Evolutionary conservation across 1,284 basidiomycete genomes (phyloP).

Genomic region (Ganoderma sp.): DNA sequence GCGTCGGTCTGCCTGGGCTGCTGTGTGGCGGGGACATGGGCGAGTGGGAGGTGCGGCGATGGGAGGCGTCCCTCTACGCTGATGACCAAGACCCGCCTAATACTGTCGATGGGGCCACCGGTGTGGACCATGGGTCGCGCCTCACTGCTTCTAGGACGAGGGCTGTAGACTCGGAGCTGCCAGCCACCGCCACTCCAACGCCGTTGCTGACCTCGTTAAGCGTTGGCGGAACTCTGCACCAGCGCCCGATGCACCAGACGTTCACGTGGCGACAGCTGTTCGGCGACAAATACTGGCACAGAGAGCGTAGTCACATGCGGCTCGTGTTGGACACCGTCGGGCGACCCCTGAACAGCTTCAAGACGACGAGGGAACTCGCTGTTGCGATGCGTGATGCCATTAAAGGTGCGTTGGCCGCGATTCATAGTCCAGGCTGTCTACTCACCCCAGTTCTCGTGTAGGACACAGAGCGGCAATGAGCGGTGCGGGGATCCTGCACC

Average conservation of each 20-base stretch:
- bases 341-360: constrained; percentile 20
- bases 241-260: constrained; percentile 15
- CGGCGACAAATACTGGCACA: neutral
- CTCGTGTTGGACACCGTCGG: constrained; percentile 25
- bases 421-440: neutral
- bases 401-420: constrained; percentile 13
- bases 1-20: constrained; percentile 10
- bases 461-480: constrained; percentile 16
- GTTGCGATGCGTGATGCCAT: constrained; percentile 26
- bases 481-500: constrained; percentile 15
- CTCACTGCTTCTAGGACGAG: neutral
- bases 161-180: neutral
- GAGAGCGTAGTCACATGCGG: constrained; percentile 29
- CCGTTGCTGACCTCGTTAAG: neutral
- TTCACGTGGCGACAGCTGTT: constrained; percentile 12
- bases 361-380: constrained; percentile 26
- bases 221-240: neutral
- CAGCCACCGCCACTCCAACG: neutral
- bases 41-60: constrained; percentile 13
- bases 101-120: neutral
- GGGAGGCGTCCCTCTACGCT: constrained; percentile 6
- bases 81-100: no score
- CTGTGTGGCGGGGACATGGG: constrained; percentile 20
- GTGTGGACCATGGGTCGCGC: neutral
- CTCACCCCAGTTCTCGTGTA: neutral